Evolutionary conservation across 1,139 yeast genomes (phyloP), one percentile per base, ranked within the genome.

Genomic region (Tardiomyces digboiensis): DNA sequence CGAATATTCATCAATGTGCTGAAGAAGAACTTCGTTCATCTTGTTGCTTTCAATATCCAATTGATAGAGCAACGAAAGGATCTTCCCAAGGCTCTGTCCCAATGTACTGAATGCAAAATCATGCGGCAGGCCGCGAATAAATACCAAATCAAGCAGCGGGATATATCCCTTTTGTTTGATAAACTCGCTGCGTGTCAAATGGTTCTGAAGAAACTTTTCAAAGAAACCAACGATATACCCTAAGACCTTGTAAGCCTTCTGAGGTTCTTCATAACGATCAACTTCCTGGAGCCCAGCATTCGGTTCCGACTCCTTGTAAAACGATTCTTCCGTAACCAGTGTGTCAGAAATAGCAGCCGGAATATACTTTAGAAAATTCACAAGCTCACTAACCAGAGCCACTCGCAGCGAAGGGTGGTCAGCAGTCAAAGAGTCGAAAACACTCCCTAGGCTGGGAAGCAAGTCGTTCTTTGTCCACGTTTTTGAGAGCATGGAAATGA

Each of bases 341-440:
- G 12, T 16, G 33, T 16, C 16, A 3, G 5, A n/a, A 8, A 26
- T 26, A 5, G 46, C 51, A 0, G 46, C 50, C 0, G 83, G 78
- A 6, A 82, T 60, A 13, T 65, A 65, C 21, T 70, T 62, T 1
- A 84, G 67, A 22, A 83, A 54, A 2, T 60, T 56, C 10, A 72
- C 65, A 29, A 82, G 67, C 44, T 78, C 76, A 5, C 68, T 62
- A 43, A 78, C 64, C 33, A 89, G 77, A 0, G 66, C 58, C 0
- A 83, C 80, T 44, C 84, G 79, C 47, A 88, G 68, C 1, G 74
- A 75, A 1, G 94, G 82, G 55, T 86, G 86, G 59, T 89, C 97
- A 54, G 96, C 74, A 7, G 87, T 81, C 42, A 89, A 66, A 52
- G 86, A 94, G 57, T 89, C 96, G 54, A 88, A 72, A 0, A 84